phyloP scores from a whole-genome alignment of 805 yeast genomes.

The Schwanniomyces yamadae region DNA sequence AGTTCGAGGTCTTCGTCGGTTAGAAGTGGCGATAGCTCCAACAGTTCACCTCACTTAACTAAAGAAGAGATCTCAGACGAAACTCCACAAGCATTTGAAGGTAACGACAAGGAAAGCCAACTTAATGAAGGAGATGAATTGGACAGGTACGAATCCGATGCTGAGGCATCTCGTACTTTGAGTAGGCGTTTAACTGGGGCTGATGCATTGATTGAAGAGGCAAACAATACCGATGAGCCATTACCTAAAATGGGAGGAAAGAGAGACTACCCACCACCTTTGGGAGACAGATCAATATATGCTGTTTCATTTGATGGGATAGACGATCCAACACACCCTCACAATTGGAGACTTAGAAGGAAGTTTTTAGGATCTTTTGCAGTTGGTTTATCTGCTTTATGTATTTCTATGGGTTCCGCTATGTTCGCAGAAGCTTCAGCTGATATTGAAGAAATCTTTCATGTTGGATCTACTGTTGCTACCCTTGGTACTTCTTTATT shows the following conservation, averaged over 20 bases:
- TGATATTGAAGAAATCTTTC: constrained; percentile 47
- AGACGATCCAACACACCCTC: constrained; percentile 76
- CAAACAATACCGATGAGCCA: constrained; percentile 25
- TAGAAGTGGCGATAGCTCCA: too few relatives aligned
- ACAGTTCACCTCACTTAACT: too few relatives aligned
- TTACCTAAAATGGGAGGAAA: constrained; percentile 62
- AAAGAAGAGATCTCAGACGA: too few relatives aligned
- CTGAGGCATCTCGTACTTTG: constrained; percentile 17
- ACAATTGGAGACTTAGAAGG: constrained; percentile 58
- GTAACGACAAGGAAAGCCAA: constrained; percentile 4
- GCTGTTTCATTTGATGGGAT: constrained; percentile 76
- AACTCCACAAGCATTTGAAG: constrained; percentile 2
- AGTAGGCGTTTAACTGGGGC: constrained; percentile 27
- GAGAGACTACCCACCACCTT: constrained; percentile 63
- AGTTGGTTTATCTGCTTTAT: constrained; percentile 33
- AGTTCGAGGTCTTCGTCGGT: too few relatives aligned
- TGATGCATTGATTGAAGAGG: constrained; percentile 26
- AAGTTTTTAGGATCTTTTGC: constrained; percentile 24
- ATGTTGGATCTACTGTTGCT: constrained; percentile 66
- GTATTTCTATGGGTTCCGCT: constrained; percentile 79
- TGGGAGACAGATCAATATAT: constrained; percentile 55
- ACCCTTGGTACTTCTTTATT: constrained; percentile 74
- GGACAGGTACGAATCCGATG: constrained; percentile 22
- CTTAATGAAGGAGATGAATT: constrained; percentile 21
- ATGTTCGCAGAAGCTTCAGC: constrained; percentile 65